Evolutionary conservation across 2,329 filamentous ascomycete species (phyloP), one percentile per base, ranked within the genome.

Genomic region (Talaromyces sp.): DNA sequence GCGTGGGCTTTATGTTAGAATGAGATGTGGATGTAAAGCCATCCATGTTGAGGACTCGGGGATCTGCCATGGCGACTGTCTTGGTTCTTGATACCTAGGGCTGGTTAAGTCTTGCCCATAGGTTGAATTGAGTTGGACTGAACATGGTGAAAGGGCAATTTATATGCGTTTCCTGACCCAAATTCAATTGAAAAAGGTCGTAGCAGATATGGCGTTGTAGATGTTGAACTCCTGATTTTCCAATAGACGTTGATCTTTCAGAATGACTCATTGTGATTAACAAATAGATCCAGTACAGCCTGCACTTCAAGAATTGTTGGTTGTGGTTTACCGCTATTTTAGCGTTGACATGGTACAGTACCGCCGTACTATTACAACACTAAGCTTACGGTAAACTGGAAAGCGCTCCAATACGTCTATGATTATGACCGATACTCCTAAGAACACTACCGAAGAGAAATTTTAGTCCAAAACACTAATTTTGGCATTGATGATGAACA

Each of bases 11-110:
- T 6, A 66, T 62, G 14, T 2, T 41, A 3, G 65, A 45, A 19
- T 66, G 62, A 7, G 19, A 43, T 3, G 62, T 66, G 1, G 50
- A 31, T n/a, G 65, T 66, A 47, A 66, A 66, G 5, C 4, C 1
- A 22, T 68, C 66, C 60, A 71, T 63, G 11, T 69, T 66, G 8
- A 37, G 24, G 19, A 70, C 62, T 24, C 69, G 67, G 22, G 64
- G 67, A 43, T 71, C 64, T 27, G 39, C 37, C 64, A 66, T 66
- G 14, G 16, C 31, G 45, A 11, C 10, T 2, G 31, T 56, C 8
- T 43, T 5, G 22, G 27, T 33, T n/a, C 14, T 50, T 31, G 47
- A 52, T n/a, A 39, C 6, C 8, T 27, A 39, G 19, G 19, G 22
- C 13, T 19, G 45, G 45, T 10, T 27, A 48, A n/a, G 16, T 33